phyloP scores from a whole-genome alignment of 441 rosid genomes.

The Dalechampia spathulata region DNA sequence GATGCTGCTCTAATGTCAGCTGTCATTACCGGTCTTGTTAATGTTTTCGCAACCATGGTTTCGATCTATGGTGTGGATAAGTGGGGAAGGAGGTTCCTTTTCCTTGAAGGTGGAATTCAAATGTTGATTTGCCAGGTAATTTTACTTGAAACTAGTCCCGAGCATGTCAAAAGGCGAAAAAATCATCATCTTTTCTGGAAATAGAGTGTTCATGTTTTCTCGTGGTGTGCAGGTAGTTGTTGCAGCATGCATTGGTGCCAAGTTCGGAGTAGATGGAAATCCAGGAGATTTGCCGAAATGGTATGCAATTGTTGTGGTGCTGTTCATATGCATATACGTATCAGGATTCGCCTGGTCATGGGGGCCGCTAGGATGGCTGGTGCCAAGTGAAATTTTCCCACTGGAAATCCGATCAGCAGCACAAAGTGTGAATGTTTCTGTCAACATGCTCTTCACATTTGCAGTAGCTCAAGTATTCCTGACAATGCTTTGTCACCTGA shows the following conservation, averaged over 20 bases:
- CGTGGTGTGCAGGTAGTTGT: slow-evolving; percentile 42
- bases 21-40: slow-evolving; percentile 67
- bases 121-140: slow-evolving; percentile 75
- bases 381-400: slow-evolving; percentile 80
- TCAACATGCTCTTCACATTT: slow-evolving; percentile 89
- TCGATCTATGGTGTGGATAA: slow-evolving; percentile 73
- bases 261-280: slow-evolving; percentile 53
- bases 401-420: slow-evolving; percentile 88
- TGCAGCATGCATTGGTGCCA: slow-evolving; percentile 62
- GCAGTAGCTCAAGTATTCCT: slow-evolving; percentile 59
- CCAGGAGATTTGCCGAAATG: slow-evolving; percentile 62
- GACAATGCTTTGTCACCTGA: slow-evolving; percentile 70
- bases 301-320: slow-evolving; percentile 69
- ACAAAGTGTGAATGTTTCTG: slow-evolving; percentile 71
- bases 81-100: slow-evolving; percentile 73
- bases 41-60: slow-evolving; percentile 53
- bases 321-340: slow-evolving; percentile 72
- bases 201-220: no score
- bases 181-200: no score
- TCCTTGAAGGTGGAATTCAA: slow-evolving; percentile 73
- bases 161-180: no score
- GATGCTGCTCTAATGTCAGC: slow-evolving; percentile 76
- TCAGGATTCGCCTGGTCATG: slow-evolving; percentile 90
- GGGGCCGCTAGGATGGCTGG: slow-evolving; percentile 92
- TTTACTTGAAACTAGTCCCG: no score